A percentile compares a stretch with the other conserved stretches of the same genome.
Evolutionary conservation across 371 early-diverging fungal species (phyloP).

Genomic region (Syncephalastrum monosporum): DNA sequence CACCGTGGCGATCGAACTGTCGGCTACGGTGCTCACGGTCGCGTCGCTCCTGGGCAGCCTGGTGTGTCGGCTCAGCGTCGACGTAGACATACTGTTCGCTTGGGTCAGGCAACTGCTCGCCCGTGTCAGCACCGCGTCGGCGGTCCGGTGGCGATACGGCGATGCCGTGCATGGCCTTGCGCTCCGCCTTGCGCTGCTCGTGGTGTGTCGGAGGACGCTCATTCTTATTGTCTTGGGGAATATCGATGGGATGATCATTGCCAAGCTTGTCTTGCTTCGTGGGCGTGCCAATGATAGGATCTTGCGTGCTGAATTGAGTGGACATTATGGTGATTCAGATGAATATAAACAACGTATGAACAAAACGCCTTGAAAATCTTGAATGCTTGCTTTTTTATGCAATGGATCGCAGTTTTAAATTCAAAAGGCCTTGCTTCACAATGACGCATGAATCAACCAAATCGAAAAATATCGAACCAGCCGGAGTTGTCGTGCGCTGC

Average conservation of each 20-base stretch:
- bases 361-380: no score
- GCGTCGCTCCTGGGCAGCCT: constrained; percentile 6
- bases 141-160: constrained; percentile 43
- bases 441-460: no score
- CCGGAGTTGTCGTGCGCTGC: no score
- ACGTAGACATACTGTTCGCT: background rate
- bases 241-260: constrained; percentile 5
- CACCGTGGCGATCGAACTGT: constrained; percentile 69
- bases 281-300: constrained; percentile 21
- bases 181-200: constrained; percentile 5
- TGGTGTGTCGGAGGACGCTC: background rate
- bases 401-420: no score
- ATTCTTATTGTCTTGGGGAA: constrained; percentile 5
- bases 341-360: no score
- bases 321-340: no score
- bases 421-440: no score
- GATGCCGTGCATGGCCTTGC: constrained; percentile 9
- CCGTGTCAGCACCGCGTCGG: constrained; percentile 9
- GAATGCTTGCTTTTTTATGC: no score
- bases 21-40: constrained; percentile 16
- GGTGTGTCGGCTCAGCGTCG: background rate
- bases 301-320: no score
- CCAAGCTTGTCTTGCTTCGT: constrained; percentile 26
- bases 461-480: no score
- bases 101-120: background rate